Evolutionary conservation across 805 yeast species (phyloP).

Genomic region (Diddensiella transvaalensis): DNA sequence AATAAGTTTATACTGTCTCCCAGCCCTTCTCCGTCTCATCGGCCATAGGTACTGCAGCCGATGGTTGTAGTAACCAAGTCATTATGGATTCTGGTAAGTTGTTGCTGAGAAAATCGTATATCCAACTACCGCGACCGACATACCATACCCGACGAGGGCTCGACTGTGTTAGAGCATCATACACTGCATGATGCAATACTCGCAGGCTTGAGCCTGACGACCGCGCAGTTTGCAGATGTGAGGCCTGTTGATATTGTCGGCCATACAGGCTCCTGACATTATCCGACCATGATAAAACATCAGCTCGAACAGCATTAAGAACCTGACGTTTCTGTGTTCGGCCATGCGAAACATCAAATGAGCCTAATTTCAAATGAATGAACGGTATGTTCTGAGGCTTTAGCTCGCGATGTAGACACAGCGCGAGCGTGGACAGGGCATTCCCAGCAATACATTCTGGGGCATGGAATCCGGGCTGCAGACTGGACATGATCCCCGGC

Average conservation of each 20-base stretch:
- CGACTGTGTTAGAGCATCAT: constrained; percentile 28
- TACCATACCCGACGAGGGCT: constrained; percentile 31
- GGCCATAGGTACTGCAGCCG: neutral
- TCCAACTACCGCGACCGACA: constrained; percentile 33
- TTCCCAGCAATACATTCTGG: constrained; percentile 56
- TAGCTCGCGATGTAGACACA: constrained; percentile 41
- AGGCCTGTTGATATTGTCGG: constrained; percentile 31
- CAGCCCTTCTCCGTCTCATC: constrained; percentile 18
- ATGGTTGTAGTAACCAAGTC: constrained; percentile 37
- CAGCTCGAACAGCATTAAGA: constrained; percentile 35
- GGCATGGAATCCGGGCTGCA: constrained; percentile 59
- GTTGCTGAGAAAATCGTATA: constrained; percentile 29
- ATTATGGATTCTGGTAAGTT: constrained; percentile 32
- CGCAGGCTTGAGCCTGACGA: constrained; percentile 32
- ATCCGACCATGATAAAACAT: constrained; percentile 42
- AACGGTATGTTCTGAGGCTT: constrained; percentile 43
- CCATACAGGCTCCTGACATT: constrained; percentile 36
- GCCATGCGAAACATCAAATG: constrained; percentile 40
- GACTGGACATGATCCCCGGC: constrained; percentile 53
- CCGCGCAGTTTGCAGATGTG: constrained; percentile 29
- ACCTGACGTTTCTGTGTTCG: constrained; percentile 31
- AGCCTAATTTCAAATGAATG: constrained; percentile 45
- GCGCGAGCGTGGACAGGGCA: constrained; percentile 39
- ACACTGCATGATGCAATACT: constrained; percentile 31
- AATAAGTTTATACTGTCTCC: constrained; percentile 17